Evolutionary conservation across 495 filamentous ascomycete species (phyloP).

Genomic region (Penicillium ucsense): DNA sequence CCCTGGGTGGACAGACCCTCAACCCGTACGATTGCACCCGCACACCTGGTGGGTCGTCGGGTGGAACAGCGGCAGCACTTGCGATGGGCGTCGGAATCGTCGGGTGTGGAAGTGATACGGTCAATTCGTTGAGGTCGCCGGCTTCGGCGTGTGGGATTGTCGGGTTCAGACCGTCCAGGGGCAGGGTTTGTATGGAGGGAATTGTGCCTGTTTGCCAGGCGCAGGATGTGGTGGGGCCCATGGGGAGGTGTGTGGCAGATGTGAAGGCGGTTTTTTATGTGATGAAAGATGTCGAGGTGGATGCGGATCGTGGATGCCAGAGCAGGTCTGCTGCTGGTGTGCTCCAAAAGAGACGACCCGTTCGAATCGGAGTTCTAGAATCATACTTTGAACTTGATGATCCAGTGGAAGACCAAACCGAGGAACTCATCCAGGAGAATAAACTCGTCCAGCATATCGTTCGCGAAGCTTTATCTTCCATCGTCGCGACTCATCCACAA

Average conservation of each 20-base stretch:
- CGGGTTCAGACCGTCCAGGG: conserved; percentile 50
- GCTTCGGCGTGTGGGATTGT: conserved; percentile 54
- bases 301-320: background rate
- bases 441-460: conserved; percentile 42
- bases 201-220: conserved; percentile 52
- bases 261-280: conserved; percentile 44
- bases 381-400: conserved; percentile 30
- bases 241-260: conserved; percentile 45
- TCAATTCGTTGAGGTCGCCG: conserved; percentile 52
- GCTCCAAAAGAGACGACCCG: conserved; percentile 34
- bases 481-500: conserved; percentile 4
- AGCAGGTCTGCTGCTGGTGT: background rate
- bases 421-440: conserved; percentile 49
- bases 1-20: conserved; percentile 49
- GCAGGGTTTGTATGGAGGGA: conserved; percentile 40
- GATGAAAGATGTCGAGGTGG: conserved; percentile 33
- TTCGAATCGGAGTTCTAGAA: conserved; percentile 33
- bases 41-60: conserved; percentile 55
- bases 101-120: conserved; percentile 54
- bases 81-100: conserved; percentile 48
- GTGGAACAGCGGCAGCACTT: conserved; percentile 51
- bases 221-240: conserved; percentile 52
- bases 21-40: conserved; percentile 54
- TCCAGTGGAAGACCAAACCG: conserved; percentile 20
- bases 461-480: conserved; percentile 20